Conservation (phyloP, 768 basidiomycete species). For the Leccinellum rugosiceps region DNA sequence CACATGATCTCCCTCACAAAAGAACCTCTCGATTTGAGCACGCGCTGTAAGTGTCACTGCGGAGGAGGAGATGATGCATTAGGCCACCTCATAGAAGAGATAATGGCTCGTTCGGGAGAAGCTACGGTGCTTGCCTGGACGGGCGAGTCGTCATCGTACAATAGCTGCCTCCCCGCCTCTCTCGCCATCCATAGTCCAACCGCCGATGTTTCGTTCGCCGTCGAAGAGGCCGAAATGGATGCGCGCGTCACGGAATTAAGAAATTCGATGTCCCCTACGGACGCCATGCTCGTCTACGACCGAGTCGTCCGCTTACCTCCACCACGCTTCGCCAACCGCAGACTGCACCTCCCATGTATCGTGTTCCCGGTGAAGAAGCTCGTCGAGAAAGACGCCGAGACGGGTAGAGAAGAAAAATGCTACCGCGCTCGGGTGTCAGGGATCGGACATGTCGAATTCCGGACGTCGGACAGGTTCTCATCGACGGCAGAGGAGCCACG, state of each 20-base stretch:
- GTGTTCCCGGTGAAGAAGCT: slow-evolving; percentile 3
- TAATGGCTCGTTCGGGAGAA: slow-evolving; percentile 6
- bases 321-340: background rate
- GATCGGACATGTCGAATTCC: slow-evolving; percentile 4
- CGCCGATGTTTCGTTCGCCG: background rate
- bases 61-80: slow-evolving; percentile 6
- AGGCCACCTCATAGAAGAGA: slow-evolving; percentile 13
- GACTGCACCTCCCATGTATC: slow-evolving; percentile 11
- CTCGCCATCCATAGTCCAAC: background rate
- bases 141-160: slow-evolving; percentile 10
- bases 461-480: background rate
- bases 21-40: background rate
- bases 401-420: background rate
- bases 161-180: slow-evolving; percentile 11
- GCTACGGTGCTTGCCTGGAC: slow-evolving; percentile 10
- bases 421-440: slow-evolving; percentile 5
- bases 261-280: background rate
- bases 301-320: background rate
- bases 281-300: background rate
- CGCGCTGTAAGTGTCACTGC: slow-evolving; percentile 2
- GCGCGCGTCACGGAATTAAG: background rate
- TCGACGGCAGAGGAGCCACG: background rate
- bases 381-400: background rate
- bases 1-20: slow-evolving; percentile 1
- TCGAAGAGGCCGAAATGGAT: background rate